phyloP scores from a whole-genome alignment of 306 rosid species.

The Cercis canadensis region DNA sequence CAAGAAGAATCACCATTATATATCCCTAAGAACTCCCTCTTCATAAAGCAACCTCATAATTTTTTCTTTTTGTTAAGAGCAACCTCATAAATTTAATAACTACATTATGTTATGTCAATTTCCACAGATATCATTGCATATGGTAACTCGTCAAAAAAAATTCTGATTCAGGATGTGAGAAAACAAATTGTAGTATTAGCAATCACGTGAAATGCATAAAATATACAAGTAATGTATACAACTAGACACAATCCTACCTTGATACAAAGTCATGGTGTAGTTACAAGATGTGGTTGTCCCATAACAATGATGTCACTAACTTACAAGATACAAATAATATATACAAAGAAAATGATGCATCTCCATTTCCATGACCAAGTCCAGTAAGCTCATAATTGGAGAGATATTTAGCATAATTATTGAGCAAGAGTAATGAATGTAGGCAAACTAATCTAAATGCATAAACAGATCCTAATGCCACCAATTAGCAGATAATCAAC shows the following conservation, averaged over 20 bases:
- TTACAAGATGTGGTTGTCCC: neutral
- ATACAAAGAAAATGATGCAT: neutral
- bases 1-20: constrained; percentile 12
- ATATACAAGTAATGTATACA: neutral
- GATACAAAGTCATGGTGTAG: constrained; percentile 1
- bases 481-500: constrained; percentile 10
- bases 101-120: neutral
- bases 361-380: neutral
- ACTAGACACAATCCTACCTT: neutral
- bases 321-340: too few species aligned
- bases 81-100: neutral
- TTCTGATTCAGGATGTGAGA: too few species aligned
- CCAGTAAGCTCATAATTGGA: neutral
- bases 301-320: neutral
- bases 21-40: neutral
- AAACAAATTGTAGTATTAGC: neutral
- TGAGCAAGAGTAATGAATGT: neutral
- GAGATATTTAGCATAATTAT: constrained; percentile 2
- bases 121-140: neutral
- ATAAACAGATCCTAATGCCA: constrained; percentile 1
- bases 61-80: neutral
- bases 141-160: too few species aligned
- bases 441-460: constrained; percentile 15
- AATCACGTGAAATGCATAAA: neutral
- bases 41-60: neutral